phyloP scores from a whole-genome alignment of 768 basidiomycete species.

The Naganishia randhawae region DNA sequence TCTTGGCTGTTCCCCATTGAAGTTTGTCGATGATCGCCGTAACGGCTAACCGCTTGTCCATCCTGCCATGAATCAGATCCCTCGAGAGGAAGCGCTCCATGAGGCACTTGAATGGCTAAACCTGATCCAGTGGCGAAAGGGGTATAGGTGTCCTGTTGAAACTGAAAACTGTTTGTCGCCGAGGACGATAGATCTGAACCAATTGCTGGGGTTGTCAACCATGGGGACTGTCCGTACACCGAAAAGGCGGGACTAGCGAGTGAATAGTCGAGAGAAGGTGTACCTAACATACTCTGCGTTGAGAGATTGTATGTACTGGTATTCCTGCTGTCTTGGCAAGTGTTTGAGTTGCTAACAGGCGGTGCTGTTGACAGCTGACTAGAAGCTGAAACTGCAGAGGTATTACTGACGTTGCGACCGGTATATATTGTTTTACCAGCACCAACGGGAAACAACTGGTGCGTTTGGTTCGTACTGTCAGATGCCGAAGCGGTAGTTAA shows the following conservation, averaged over 20 bases:
- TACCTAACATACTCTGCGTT: background rate
- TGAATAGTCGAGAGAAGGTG: slow-evolving; percentile 21
- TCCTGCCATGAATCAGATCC: background rate
- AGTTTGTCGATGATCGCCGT: background rate
- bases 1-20: background rate
- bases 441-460: slow-evolving; percentile 16
- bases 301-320: background rate
- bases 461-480: background rate
- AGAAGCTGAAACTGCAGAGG: background rate
- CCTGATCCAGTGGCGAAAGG: background rate
- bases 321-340: slow-evolving; percentile 1
- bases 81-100: background rate
- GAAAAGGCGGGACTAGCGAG: slow-evolving; percentile 22
- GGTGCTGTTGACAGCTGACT: background rate
- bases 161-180: background rate
- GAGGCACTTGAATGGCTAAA: slow-evolving; percentile 15
- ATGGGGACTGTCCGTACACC: slow-evolving; percentile 15
- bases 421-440: slow-evolving; percentile 8
- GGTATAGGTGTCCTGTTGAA: slow-evolving; percentile 1
- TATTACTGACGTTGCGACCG: background rate
- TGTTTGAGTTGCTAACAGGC: background rate
- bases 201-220: slow-evolving; percentile 10
- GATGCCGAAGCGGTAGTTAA: background rate
- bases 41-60: background rate
- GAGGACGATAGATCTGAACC: background rate